Percentiles rank a stretch among this genome's conserved stretches.
phyloP scores from a whole-genome alignment of 352 stramenopile species.

The Bremia lactucae region DNA sequence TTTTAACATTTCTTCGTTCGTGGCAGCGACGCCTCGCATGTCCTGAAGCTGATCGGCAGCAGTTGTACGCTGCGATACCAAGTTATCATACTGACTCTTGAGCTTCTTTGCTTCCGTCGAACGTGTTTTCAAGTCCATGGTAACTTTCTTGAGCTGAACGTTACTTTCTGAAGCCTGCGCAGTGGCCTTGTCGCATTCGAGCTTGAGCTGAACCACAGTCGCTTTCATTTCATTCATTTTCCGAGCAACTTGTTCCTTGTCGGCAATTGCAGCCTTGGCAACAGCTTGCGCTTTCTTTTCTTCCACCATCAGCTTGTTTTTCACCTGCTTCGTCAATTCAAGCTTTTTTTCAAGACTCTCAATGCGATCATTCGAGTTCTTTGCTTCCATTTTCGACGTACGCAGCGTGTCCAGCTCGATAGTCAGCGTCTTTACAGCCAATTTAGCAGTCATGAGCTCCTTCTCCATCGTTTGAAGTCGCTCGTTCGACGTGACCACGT shows the following conservation, averaged over 20 bases:
- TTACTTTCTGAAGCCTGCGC: conserved; percentile 20
- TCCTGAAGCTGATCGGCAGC: conserved; percentile 31
- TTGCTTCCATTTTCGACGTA: conserved; percentile 13
- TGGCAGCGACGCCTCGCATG: conserved; percentile 24
- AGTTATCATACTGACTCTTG: conserved; percentile 25
- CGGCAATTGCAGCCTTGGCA: conserved; percentile 13
- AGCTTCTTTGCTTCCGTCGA: conserved; percentile 26
- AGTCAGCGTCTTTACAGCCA: neutral
- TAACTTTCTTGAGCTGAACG: conserved; percentile 27
- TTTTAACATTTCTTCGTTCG: conserved; percentile 60
- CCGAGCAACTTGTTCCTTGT: conserved; percentile 30
- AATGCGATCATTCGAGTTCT: conserved; percentile 9
- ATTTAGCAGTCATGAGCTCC: conserved; percentile 7
- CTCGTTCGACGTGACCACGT: conserved; percentile 8
- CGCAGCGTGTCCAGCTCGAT: conserved; percentile 9
- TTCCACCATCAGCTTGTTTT: conserved; percentile 7
- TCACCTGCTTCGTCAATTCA: conserved; percentile 14
- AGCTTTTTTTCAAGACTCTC: conserved; percentile 25
- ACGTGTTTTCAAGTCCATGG: conserved; percentile 19
- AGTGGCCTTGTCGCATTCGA: conserved; percentile 26
- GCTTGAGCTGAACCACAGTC: conserved; percentile 32
- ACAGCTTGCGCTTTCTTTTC: conserved; percentile 22
- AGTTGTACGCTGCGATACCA: conserved; percentile 17
- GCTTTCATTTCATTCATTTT: conserved; percentile 41
- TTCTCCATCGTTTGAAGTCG: conserved; percentile 14